Evolutionary conservation across 2,329 filamentous ascomycete genomes (phyloP).

Genomic region (Arthroderma sp.): DNA sequence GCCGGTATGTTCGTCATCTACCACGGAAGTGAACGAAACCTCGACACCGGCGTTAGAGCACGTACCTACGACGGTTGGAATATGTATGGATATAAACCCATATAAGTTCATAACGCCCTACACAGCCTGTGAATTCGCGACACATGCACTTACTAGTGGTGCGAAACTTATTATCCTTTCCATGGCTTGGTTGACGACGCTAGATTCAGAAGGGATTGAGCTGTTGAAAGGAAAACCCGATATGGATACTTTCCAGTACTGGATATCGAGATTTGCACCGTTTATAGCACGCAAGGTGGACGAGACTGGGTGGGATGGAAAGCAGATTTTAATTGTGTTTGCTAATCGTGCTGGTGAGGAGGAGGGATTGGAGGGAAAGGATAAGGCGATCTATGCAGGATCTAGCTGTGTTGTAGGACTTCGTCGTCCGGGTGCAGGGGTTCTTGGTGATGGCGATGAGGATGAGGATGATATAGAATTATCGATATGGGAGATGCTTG

Average conservation of each 20-base stretch:
- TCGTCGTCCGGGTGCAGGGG: constrained; percentile 7
- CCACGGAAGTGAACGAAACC: neutral
- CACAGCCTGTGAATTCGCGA: constrained; percentile 48
- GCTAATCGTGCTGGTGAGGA: constrained; percentile 35
- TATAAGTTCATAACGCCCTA: constrained; percentile 48
- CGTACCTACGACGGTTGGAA: constrained; percentile 33
- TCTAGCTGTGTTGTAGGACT: constrained; percentile 33
- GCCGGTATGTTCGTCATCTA: constrained; percentile 5
- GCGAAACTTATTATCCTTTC: constrained; percentile 43
- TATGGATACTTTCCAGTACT: constrained; percentile 49
- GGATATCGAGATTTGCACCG: constrained; percentile 47
- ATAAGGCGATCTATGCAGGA: constrained; percentile 34
- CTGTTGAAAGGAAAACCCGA: constrained; percentile 36
- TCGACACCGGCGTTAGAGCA: constrained; percentile 7
- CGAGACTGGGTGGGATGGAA: constrained; percentile 15
- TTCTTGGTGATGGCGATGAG: constrained; percentile 9
- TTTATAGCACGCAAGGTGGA: constrained; percentile 23
- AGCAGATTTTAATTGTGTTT: constrained; percentile 32
- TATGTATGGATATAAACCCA: constrained; percentile 48
- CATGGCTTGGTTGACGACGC: constrained; percentile 50
- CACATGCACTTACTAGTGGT: constrained; percentile 35
- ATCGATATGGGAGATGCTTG: constrained; percentile 34
- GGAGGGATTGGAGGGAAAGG: constrained; percentile 22
- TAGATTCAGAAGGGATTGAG: constrained; percentile 36
- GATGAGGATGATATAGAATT: constrained; percentile 19